These are phyloP conservation scores for Saccharomyces jurei DNA, from an alignment of 805 yeast genomes.

Conservation along the genomic window DNA sequence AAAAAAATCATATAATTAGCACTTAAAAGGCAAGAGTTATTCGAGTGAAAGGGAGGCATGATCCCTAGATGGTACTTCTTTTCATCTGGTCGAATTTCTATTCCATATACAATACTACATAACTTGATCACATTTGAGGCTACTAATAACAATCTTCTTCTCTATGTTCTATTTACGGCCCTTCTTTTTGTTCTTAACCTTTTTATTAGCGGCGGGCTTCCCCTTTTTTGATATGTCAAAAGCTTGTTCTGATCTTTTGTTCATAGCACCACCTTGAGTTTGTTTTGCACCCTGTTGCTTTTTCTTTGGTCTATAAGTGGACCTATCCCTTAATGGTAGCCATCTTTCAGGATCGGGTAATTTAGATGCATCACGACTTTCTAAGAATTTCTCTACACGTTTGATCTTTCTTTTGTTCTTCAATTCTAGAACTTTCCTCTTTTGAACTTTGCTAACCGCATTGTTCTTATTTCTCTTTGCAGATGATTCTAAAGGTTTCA, in stretches of 20 bases:
- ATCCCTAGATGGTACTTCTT: neutral
- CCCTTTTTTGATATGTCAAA: constrained; percentile 25
- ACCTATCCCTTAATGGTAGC: constrained; percentile 82
- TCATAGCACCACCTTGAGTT: constrained; percentile 59
- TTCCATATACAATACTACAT: neutral
- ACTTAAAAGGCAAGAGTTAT: neutral
- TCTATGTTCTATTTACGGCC: constrained; percentile 15
- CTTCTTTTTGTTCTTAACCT: constrained; percentile 18
- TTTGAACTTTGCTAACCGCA: constrained; percentile 13
- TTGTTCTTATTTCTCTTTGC: constrained; percentile 6
- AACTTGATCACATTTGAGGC: neutral
- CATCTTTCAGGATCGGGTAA: constrained; percentile 71
- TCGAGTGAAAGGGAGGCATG: neutral
- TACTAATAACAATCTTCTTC: neutral
- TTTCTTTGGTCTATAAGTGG: constrained; percentile 72
- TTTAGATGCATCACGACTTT: constrained; percentile 19
- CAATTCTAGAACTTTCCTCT: constrained; percentile 26
- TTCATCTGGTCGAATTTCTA: neutral
- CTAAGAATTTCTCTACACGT: constrained; percentile 17
- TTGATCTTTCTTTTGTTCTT: constrained; percentile 15
- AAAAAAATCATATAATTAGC: neutral
- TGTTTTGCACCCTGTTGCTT: constrained; percentile 39
- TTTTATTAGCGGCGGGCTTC: constrained; percentile 4
- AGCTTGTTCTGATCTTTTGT: constrained; percentile 28
- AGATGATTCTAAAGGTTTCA: constrained; percentile 13